Evolutionary conservation across 108 stramenopile species (phyloP), one percentile per base, ranked within the genome.

Genomic region (Ochromonas danica): DNA sequence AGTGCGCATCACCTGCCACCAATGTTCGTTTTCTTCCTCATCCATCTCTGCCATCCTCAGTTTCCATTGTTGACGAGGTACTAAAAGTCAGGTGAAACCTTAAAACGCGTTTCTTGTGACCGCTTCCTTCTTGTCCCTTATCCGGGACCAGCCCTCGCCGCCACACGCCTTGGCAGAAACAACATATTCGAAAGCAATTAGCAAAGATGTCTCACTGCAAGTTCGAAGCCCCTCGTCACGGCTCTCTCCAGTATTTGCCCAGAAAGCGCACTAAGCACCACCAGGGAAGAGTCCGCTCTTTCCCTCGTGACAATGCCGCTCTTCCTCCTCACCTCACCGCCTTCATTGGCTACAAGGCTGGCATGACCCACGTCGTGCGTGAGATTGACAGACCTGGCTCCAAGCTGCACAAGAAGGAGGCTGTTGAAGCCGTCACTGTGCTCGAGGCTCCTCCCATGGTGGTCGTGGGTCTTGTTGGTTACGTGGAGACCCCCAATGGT

Each of bases 231-330:
- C 98, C 97, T 83, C 94, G 90, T 71, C 77, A 88, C 81, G 98
- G 97, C 40, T 90, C 87, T 85, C 87, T 98, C 74, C 97, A 96
- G 45, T 98, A 98, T 92, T 89, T 97, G 81, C 97, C 98, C 89
- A 95, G 94, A 92, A 99, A 99, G 94, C 93, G 97, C 33, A 98
- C 97, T 89, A 95, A 95, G 92, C 92, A 95, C 91, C 98, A 99
- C 85, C 85, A 85, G 79, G 98, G 98, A 61, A 92, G 94, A 78
- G 90, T 99, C 81, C 91, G 93, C 35, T 93, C 96, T 81, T 99
- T 99, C 94, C 98, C 98, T 62, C 88, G 84, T 85, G 98, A 99
- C 82, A 91, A 94, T 78, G 83, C 93, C 14, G 62, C 90, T 43
- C 93, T 92, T 82, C 89, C 89, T 27, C 87, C 89, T 60, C 98